Base-by-base conservation (phyloP, 805 yeast species). In the Candida sakaeoensis region DNA sequence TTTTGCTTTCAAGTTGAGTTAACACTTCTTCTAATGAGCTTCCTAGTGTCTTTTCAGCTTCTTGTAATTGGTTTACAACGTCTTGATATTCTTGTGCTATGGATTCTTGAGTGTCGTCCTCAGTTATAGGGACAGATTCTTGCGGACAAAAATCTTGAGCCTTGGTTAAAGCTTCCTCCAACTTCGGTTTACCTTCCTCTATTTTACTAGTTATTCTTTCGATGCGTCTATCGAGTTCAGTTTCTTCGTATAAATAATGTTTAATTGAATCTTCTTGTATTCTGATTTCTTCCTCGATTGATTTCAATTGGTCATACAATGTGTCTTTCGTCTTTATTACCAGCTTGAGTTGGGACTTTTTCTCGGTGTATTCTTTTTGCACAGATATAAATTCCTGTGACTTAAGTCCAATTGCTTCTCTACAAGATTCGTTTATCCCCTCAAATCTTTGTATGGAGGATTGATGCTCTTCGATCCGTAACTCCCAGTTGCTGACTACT, bases 1-100 rank as follows among this genome's bases (percentile, higher is more conserved):
- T 72, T 3, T 75, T 68, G 10, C 54, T 53, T 12, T 70, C 62
- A 33, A 77, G 72, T 24, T 77, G 69, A 9, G 57, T 51, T 31
- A 76, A 70, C 1, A 82, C 78, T 26, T 75, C 74, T 36, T 79
- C 82, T 34, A 76, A 73, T 0, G 80, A 56, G 40, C 75, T 66
- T 1, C 85, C 86, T 10, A 80, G 56, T 17, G 63, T 59, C 30
- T 60, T 60, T 47, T 83, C 85, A 2, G 80, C 77, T 39, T 65
- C 69, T 36, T 68, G 61, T 13, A 84, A 70, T 15, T 70, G 69
- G 24, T 55, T 50, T 15, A 74, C 69, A 12, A 80, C 65, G 14
- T 57, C 63, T 17, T 60, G 63, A 37, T 78, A 68, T 50, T 79
- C 82, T 2, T 53, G 45, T 17, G 70, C 72, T 9, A 83, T 72